These are phyloP conservation scores for Globisporangium carolinianum DNA, from an alignment of 352 stramenopile species.

Conservation along the genomic window DNA sequence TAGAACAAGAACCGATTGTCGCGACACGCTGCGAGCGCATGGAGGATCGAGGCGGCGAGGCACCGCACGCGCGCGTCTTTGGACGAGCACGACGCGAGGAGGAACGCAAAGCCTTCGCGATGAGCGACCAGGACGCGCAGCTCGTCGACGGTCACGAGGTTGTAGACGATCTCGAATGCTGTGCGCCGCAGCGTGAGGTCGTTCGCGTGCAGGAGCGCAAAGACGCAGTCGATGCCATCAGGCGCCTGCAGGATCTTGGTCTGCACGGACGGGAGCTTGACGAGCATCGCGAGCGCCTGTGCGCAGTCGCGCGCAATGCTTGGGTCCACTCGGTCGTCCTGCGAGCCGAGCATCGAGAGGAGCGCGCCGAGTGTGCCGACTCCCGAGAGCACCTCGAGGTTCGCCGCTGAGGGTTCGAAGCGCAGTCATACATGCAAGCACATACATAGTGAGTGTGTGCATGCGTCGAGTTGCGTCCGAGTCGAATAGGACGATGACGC, in stretches of 20 bases:
- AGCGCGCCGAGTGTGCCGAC: slow-evolving; percentile 65
- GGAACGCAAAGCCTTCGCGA: slow-evolving; percentile 56
- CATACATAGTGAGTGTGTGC: background rate
- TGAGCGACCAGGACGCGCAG: slow-evolving; percentile 54
- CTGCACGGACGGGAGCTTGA: slow-evolving; percentile 42
- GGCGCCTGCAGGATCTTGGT: slow-evolving; percentile 57
- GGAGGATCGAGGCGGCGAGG: slow-evolving; percentile 46
- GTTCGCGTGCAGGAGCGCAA: slow-evolving; percentile 47
- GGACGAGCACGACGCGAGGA: slow-evolving; percentile 51
- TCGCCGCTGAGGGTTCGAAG: slow-evolving; percentile 29
- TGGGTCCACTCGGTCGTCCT: slow-evolving; percentile 43
- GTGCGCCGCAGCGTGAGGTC: slow-evolving; percentile 42
- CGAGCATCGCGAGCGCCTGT: slow-evolving; percentile 52
- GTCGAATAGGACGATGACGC: background rate
- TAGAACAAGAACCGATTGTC: slow-evolving; percentile 64
- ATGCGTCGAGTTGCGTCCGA: background rate
- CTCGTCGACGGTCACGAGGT: slow-evolving; percentile 54
- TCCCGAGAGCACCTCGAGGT: slow-evolving; percentile 61
- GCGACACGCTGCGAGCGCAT: slow-evolving; percentile 40
- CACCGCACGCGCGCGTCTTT: slow-evolving; percentile 51
- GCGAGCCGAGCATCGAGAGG: slow-evolving; percentile 59
- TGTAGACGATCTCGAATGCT: slow-evolving; percentile 53
- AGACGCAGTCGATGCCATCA: slow-evolving; percentile 62
- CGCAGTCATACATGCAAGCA: background rate
- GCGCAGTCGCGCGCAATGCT: slow-evolving; percentile 60